Percentiles rank a stretch among this genome's conserved stretches.
phyloP scores from a whole-genome alignment of 805 yeast genomes.

The Candida easanensis region DNA sequence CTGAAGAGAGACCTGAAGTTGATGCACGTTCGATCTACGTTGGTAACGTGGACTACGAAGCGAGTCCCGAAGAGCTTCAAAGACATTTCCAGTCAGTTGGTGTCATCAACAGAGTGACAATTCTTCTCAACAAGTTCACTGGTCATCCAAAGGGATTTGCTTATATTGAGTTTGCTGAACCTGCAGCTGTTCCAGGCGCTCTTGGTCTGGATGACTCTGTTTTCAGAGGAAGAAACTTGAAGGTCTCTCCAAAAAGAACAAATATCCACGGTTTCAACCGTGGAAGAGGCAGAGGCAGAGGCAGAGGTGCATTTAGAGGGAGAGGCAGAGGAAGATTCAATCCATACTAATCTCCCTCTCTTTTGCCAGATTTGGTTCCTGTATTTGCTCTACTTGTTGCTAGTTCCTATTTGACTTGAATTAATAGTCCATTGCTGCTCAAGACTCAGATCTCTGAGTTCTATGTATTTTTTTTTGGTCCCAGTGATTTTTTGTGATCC shows the following conservation, averaged over 20 bases:
- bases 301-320: slow-evolving; percentile 39
- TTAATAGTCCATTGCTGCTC: no score
- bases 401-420: no score
- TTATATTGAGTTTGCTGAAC: slow-evolving; percentile 76
- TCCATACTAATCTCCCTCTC: slow-evolving; percentile 35
- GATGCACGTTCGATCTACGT: slow-evolving; percentile 78
- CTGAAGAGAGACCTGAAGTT: slow-evolving; percentile 57
- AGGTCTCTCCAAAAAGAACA: slow-evolving; percentile 76
- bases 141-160: slow-evolving; percentile 89
- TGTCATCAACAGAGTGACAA: slow-evolving; percentile 75
- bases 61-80: slow-evolving; percentile 79
- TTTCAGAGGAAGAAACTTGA: slow-evolving; percentile 68
- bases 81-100: slow-evolving; percentile 70
- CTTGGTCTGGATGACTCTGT: slow-evolving; percentile 60
- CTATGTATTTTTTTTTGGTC: no score
- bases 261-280: slow-evolving; percentile 69
- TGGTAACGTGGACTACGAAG: slow-evolving; percentile 78
- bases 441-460: no score
- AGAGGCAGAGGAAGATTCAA: slow-evolving; percentile 41
- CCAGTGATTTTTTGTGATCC: no score
- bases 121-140: slow-evolving; percentile 65
- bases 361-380: background rate
- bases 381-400: background rate
- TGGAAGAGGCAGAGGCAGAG: slow-evolving; percentile 47
- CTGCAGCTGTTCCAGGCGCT: slow-evolving; percentile 62